Conservation (phyloP, 1,284 basidiomycete genomes). For the Sporisorium graminicola region DNA sequence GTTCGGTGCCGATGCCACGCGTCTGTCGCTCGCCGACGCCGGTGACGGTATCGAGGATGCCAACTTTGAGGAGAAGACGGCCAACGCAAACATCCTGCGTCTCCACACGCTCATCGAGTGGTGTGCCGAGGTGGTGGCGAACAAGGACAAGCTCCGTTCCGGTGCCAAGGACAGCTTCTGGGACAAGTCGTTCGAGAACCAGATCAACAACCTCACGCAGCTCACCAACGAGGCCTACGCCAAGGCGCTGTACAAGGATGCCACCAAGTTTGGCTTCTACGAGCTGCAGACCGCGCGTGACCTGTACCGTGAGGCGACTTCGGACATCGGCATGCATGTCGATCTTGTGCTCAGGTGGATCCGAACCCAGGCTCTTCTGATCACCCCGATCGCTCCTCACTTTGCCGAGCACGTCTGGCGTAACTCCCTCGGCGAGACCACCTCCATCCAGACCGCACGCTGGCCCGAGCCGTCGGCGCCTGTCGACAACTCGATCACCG, state of each 20-base stretch:
- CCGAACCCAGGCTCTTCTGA: conserved; percentile 81
- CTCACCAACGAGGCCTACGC: conserved; percentile 75
- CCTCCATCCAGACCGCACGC: conserved; percentile 83
- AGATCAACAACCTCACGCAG: conserved; percentile 87
- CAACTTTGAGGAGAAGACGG: conserved; percentile 98
- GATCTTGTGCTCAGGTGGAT: conserved; percentile 84
- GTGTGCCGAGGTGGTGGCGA: conserved; percentile 83
- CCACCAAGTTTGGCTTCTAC: conserved; percentile 94
- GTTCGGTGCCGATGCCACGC: conserved; percentile 92
- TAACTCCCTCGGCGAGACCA: conserved; percentile 78
- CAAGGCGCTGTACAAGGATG: conserved; percentile 94
- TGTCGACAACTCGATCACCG: conserved; percentile 73
- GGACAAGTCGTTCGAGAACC: conserved; percentile 90
- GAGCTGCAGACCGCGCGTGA: conserved; percentile 92
- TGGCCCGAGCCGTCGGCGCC: conserved; percentile 78
- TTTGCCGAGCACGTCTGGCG: conserved; percentile 92
- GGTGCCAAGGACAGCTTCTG: conserved; percentile 69
- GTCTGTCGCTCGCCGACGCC: conserved; percentile 92
- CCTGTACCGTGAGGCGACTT: conserved; percentile 93
- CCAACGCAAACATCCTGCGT: conserved; percentile 96
- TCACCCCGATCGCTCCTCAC: conserved; percentile 92
- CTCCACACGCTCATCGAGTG: conserved; percentile 91
- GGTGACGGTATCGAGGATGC: conserved; percentile 97
- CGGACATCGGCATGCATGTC: conserved; percentile 86
- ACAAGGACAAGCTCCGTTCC: conserved; percentile 78